Percentiles rank a stretch among this genome's conserved stretches.
Conservation (phyloP, 768 basidiomycete genomes). For the Lactifluus piperatus region DNA sequence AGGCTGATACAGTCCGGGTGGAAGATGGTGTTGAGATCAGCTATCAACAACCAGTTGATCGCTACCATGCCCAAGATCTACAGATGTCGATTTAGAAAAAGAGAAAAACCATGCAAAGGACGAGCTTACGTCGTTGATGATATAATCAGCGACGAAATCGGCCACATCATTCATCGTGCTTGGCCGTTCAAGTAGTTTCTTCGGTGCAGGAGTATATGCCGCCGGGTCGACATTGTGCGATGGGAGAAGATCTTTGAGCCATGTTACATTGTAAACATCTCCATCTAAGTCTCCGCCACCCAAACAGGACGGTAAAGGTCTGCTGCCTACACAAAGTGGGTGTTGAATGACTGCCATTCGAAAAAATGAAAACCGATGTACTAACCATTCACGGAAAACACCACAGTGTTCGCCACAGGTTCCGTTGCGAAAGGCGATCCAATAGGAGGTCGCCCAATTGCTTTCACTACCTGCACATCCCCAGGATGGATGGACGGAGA, state of each 20-base stretch:
- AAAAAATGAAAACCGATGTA: neutral
- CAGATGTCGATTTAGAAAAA: neutral
- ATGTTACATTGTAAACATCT: conserved; percentile 43
- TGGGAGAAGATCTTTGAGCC: conserved; percentile 23
- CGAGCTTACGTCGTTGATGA: conserved; percentile 40
- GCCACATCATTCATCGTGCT: conserved; percentile 58
- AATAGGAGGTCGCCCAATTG: conserved; percentile 50
- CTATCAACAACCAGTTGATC: conserved; percentile 54
- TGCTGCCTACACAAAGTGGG: conserved; percentile 33
- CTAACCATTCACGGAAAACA: conserved; percentile 54
- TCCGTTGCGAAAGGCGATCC: conserved; percentile 45
- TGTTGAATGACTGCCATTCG: neutral
- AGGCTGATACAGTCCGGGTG: conserved; percentile 45
- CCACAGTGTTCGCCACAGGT: conserved; percentile 50
- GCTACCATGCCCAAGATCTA: conserved; percentile 55
- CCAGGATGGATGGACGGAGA: conserved; percentile 66
- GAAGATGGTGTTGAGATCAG: conserved; percentile 46
- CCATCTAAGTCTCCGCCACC: conserved; percentile 70
- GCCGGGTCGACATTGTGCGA: conserved; percentile 32
- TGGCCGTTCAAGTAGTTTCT: conserved; percentile 36
- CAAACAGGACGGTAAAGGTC: conserved; percentile 53
- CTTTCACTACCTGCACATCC: conserved; percentile 50
- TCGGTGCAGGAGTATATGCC: conserved; percentile 39
- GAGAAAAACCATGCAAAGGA: neutral
- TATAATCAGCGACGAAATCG: conserved; percentile 62